These are phyloP conservation scores for Royoungia palumana DNA, from an alignment of 768 basidiomycete species.

Conservation along the genomic window DNA sequence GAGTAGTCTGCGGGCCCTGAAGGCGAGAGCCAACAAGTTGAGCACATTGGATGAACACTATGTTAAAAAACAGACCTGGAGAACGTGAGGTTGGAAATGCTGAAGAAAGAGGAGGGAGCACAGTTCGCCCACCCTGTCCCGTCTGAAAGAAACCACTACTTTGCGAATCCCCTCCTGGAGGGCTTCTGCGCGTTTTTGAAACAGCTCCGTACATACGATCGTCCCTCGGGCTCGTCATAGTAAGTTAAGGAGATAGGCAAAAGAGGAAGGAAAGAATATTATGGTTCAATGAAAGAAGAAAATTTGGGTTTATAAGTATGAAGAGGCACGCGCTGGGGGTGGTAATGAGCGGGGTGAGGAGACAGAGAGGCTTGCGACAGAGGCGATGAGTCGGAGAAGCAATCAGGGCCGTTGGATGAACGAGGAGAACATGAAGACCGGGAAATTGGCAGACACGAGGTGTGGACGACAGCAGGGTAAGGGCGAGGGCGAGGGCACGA, in stretches of 20 bases:
- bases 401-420: slow-evolving; percentile 45
- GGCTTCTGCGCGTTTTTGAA: slow-evolving; percentile 60
- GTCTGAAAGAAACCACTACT: slow-evolving; percentile 65
- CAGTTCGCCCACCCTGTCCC: slow-evolving; percentile 87
- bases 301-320: slow-evolving; percentile 54
- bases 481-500: slow-evolving; percentile 33
- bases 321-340: slow-evolving; percentile 42
- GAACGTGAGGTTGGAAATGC: slow-evolving; percentile 86
- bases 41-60: slow-evolving; percentile 53
- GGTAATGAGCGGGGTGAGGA: slow-evolving; percentile 38
- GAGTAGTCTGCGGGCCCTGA: slow-evolving; percentile 59
- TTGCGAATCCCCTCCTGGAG: slow-evolving; percentile 62
- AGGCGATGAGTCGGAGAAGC: slow-evolving; percentile 38
- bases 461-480: slow-evolving; percentile 38
- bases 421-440: slow-evolving; percentile 49
- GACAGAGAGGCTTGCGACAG: slow-evolving; percentile 33
- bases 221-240: slow-evolving; percentile 71
- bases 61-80: slow-evolving; percentile 76
- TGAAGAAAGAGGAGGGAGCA: slow-evolving; percentile 82
- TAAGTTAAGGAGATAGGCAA: slow-evolving; percentile 54
- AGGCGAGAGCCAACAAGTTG: slow-evolving; percentile 53
- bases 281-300: slow-evolving; percentile 45
- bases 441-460: slow-evolving; percentile 46
- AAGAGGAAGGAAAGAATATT: slow-evolving; percentile 45
- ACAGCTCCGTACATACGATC: slow-evolving; percentile 67